Evolutionary conservation across 2,329 filamentous ascomycete species (phyloP), one percentile per base, ranked within the genome.

Genomic region (Ceratocystis lukuohia): DNA sequence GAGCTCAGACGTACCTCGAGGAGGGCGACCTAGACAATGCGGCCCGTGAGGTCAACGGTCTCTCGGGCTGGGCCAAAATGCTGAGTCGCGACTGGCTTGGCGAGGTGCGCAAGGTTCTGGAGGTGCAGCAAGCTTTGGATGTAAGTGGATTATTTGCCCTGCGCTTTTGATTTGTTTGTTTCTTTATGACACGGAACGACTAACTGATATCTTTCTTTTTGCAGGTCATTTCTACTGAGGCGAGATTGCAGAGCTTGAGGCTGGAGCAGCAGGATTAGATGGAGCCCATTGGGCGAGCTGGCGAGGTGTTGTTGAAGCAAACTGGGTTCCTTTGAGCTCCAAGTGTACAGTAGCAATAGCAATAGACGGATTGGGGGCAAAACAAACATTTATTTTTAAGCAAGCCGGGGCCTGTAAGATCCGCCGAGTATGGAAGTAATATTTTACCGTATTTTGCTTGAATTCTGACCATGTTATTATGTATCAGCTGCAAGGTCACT

Each of bases 51-150:
- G 94, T 99, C 88, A 99, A 97, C 74, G 84, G 86, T 1, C 80
- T 99, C 61, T 83, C 88, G 69, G 94, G 94, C 30, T 99, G 94
- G 94, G 92, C 93, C 61, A 96, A 94, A 82, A 93, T 92, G 50
- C 78, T 99, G 74, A 95, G 90, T 77, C 86, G 88, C 73, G 94
- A 99, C 76, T 99, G 94, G 94, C 77, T 99, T 71, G 83, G 82
- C 64, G 94, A 99, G 80, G 89, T 91, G 69, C 85, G 94, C 74
- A 88, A 91, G 78, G 90, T 96, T 70, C 80, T 99, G 73, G 94
- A 99, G 79, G 94, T 97, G 70, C 87, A 89, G 77, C 94, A 99
- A 79, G 94, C 94, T 72, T 81, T 99, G 72, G 94, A 99, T 77
- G 94, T 96, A 77, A 85, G 87, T 83, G 70, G 70, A 37, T 12